A percentile compares a stretch with the other conserved stretches of the same genome.
These are phyloP conservation scores for Hypoxylon cercidicola DNA, from an alignment of 495 filamentous ascomycete species.

Conservation along the genomic window DNA sequence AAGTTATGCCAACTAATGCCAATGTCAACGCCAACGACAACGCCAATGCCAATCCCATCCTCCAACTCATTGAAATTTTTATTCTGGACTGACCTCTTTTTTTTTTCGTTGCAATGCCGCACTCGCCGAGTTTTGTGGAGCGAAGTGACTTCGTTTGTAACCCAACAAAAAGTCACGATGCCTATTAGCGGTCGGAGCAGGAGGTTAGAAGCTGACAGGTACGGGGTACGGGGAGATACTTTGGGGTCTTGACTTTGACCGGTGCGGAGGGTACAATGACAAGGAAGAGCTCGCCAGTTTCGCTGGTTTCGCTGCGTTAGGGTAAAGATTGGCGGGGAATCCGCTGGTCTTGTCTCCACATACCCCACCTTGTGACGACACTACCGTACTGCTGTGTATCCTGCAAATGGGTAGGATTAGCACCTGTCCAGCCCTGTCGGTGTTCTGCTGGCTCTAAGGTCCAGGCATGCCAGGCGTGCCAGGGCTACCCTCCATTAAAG, in stretches of 20 bases:
- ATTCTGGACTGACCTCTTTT: background rate
- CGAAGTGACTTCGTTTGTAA: conserved; percentile 1
- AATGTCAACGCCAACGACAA: conserved; percentile 2
- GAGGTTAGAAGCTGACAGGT: conserved; percentile 17
- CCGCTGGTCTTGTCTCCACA: conserved; percentile 28
- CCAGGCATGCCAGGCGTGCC: too few species aligned
- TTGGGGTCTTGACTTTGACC: conserved; percentile 2
- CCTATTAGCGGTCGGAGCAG: conserved; percentile 15
- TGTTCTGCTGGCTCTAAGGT: background rate
- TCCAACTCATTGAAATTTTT: conserved; percentile 21
- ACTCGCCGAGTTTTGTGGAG: conserved; percentile 34
- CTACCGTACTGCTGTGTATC: conserved; percentile 37
- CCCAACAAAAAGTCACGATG: conserved; percentile 44
- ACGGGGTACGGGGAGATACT: conserved; percentile 12
- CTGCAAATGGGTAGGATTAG: conserved; percentile 40
- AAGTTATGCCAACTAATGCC: background rate
- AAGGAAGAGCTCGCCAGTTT: too few species aligned
- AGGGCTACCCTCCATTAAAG: too few species aligned
- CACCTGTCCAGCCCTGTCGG: conserved; percentile 16
- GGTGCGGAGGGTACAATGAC: conserved; percentile 23
- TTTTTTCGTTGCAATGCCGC: conserved; percentile 9
- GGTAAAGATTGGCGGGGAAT: conserved; percentile 40
- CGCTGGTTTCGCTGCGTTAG: conserved; percentile 7
- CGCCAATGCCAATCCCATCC: conserved; percentile 2
- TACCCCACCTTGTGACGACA: conserved; percentile 42